A percentile compares a stretch with the other conserved stretches of the same genome.
Conservation (phyloP, 371 early-diverging fungal genomes). For the Apophysomyces ossiformis region DNA sequence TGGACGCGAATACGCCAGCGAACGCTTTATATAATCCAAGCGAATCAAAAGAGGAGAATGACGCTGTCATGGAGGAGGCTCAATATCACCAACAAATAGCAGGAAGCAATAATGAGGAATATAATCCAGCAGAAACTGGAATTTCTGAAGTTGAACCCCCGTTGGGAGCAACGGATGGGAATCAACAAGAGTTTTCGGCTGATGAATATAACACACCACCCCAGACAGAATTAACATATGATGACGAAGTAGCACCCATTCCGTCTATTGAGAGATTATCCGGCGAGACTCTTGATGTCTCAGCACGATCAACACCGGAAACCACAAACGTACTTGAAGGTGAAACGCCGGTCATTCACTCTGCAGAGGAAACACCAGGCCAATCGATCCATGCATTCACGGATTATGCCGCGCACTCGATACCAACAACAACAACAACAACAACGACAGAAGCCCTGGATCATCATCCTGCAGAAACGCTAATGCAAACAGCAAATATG, state of each 20-base stretch:
- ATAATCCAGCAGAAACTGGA: background rate
- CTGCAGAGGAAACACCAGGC: background rate
- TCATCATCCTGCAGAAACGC: background rate
- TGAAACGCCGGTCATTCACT: background rate
- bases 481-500: background rate
- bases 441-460: no score
- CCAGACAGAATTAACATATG: background rate
- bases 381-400: no score
- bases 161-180: background rate
- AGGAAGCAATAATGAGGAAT: background rate
- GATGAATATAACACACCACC: constrained; percentile 15
- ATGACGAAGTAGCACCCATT: background rate
- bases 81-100: background rate
- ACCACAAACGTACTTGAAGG: background rate
- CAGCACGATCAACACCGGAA: background rate
- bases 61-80: constrained; percentile 1
- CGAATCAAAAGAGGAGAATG: constrained; percentile 1
- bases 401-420: no score
- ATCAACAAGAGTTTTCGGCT: constrained; percentile 5
- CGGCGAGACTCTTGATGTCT: background rate
- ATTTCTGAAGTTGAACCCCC: constrained; percentile 2
- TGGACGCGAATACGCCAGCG: background rate
- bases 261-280: background rate
- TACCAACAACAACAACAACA: no score
- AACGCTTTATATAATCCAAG: background rate